Evolutionary conservation across 192 early-diverging fungal species (phyloP), one percentile per base, ranked within the genome.

Genomic region (Entomortierella chlamydospora): DNA sequence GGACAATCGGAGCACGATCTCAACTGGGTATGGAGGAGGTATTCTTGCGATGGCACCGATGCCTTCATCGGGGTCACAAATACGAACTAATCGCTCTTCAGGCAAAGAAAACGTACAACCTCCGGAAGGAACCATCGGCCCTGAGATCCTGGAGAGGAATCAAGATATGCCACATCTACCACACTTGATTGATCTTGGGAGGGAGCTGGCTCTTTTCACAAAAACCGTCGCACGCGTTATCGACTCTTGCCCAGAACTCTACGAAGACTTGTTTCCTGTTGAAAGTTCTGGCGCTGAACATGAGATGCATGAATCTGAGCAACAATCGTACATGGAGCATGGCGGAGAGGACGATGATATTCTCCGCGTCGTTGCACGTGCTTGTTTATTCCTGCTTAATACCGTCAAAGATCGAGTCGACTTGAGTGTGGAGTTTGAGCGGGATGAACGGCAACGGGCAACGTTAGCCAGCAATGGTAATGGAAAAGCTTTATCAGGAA

Each of bases 161-260:
- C 76, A 70, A 54, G 76, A 79, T 39, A 49, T 79, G 61, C 76
- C 68, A 22, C 39, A 60, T 23, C 37, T 79, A 28, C 76, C 76
- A 0, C 76, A 79, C 41, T 10, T 79, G 63, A 79, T 79, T 41
- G 76, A 79, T 31, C 18, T 79, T 6, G 76, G 68, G 5, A 79
- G 68, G 23, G 76, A 79, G 26, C 43, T 79, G 30, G 68, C 76
- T 6, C 56, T 60, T 45, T 79, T 79, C 63, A 65, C 76, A 10
- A 70, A 61, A 13, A 70, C 68, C 0, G 67, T 70, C 13, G 68
- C 62, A 10, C 61, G 76, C 2, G 76, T 70, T 13, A 49, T 70
- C 4, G 57, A 49, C 9, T 55, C 22, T 5, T 68, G 41, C 28
- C 31, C 45, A 7, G 30, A 42, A 7, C 11, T 51, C 12, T 39